Evolutionary conservation across 176 grass and related monocot species (phyloP).

Genomic region (Juncus effusus): DNA sequence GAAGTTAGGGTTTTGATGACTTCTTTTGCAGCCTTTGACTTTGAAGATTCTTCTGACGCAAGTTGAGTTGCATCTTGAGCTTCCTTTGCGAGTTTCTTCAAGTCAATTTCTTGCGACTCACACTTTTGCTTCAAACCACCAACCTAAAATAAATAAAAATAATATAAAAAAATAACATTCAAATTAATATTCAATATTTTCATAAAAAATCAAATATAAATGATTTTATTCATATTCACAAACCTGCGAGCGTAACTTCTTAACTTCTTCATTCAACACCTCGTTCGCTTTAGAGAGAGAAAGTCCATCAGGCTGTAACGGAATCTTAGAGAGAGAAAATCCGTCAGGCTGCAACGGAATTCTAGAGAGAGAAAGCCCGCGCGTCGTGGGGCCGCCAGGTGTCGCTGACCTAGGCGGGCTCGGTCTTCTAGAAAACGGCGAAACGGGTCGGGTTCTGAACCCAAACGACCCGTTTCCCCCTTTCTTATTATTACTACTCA

Average conservation of each 20-base stretch:
- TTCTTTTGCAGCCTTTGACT: conserved; percentile 98
- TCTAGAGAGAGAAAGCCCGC: conserved; percentile 77
- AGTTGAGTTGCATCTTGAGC: conserved; percentile 67
- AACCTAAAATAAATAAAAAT: conserved; percentile 47
- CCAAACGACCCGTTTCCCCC: conserved; percentile 42
- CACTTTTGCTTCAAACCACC: conserved; percentile 67
- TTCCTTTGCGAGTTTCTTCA: conserved; percentile 85
- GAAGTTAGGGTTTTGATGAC: conserved; percentile 90
- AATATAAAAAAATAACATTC: neutral
- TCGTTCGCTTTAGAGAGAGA: conserved; percentile 71
- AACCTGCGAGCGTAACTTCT: conserved; percentile 77
- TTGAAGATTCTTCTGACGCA: conserved; percentile 83
- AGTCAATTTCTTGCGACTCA: conserved; percentile 71
- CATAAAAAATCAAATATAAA: no score
- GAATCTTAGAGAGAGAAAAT: conserved; percentile 59
- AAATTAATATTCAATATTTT: no score
- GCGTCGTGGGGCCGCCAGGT: conserved; percentile 58
- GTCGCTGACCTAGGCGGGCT: conserved; percentile 81
- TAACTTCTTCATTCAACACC: conserved; percentile 79
- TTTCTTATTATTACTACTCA: conserved; percentile 40
- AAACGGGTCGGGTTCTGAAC: conserved; percentile 82
- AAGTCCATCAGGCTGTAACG: conserved; percentile 31
- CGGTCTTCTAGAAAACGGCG: conserved; percentile 81
- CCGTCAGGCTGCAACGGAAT: conserved; percentile 41
- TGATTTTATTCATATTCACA: neutral